phyloP scores from a whole-genome alignment of 2,329 filamentous ascomycete species.

The Cladosporium phlei region DNA sequence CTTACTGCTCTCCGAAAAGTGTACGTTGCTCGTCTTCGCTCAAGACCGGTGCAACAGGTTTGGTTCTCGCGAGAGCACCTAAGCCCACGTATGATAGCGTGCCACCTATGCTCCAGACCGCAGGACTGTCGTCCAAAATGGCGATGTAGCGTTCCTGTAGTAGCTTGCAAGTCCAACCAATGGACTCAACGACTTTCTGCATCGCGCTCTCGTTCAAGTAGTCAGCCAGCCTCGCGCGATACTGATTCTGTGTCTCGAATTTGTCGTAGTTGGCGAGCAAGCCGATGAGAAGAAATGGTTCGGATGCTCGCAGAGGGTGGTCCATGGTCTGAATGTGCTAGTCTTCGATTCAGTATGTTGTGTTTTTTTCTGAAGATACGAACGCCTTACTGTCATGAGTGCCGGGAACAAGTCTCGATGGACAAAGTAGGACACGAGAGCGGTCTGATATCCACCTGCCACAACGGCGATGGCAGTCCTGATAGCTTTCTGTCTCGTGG shows the following conservation, averaged over 20 bases:
- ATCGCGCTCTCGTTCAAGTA: conserved; percentile 92
- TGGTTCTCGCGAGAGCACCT: conserved; percentile 63
- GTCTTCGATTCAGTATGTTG: conserved; percentile 51
- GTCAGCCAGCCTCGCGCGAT: conserved; percentile 83
- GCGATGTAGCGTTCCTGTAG: conserved; percentile 73
- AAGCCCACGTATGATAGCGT: conserved; percentile 83
- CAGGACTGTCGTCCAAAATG: conserved; percentile 83
- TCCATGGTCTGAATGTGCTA: conserved; percentile 44
- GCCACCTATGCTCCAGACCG: conserved; percentile 78
- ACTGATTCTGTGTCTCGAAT: conserved; percentile 97
- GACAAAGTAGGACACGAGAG: conserved; percentile 88
- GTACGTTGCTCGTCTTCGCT: conserved; percentile 77
- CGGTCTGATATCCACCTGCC: conserved; percentile 93
- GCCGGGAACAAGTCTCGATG: conserved; percentile 91
- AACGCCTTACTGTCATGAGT: conserved; percentile 74
- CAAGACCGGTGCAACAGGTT: conserved; percentile 55
- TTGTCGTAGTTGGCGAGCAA: conserved; percentile 97
- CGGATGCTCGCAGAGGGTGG: conserved; percentile 53
- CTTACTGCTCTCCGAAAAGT: conserved; percentile 74
- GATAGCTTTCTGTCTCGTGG: conserved; percentile 73
- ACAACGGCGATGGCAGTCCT: conserved; percentile 77
- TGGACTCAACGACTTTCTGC: conserved; percentile 69
- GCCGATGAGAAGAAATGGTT: conserved; percentile 78
- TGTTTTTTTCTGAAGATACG: background rate
- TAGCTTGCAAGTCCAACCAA: conserved; percentile 66